phyloP scores from a whole-genome alignment of 257 asterid species.

The Rubia yunnanensis region DNA sequence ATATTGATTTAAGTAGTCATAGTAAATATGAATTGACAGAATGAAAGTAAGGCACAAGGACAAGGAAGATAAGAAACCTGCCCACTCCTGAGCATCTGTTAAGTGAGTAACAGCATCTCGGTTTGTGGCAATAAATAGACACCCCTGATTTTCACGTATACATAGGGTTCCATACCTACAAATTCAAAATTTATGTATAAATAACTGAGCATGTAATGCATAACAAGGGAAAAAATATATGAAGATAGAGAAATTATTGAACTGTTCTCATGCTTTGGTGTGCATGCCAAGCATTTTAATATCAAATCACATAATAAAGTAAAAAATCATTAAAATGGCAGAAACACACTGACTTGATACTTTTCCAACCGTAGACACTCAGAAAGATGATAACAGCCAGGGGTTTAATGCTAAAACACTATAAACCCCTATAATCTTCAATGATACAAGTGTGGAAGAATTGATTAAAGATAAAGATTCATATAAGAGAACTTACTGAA shows the following conservation, averaged over 20 bases:
- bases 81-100: constrained; percentile 99
- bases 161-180: constrained; percentile 94
- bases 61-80: constrained; percentile 45
- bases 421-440: not conserved
- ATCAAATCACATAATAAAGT: not conserved
- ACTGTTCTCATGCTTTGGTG: not conserved
- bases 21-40: not conserved
- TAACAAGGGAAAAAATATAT: not conserved
- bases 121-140: constrained; percentile 95
- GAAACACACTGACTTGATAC: not conserved
- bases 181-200: constrained; percentile 1
- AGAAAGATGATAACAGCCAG: not conserved
- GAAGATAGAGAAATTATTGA: too few relatives aligned
- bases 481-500: constrained; percentile 62
- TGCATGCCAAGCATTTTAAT: not conserved
- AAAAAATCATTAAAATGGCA: not conserved
- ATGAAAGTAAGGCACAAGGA: not conserved
- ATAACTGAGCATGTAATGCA: not conserved
- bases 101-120: constrained; percentile 99
- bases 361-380: not conserved
- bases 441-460: not conserved
- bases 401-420: not conserved
- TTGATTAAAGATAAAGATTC: not conserved
- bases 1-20: not conserved
- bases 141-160: constrained; percentile 94